Conservation (phyloP, 345 rosid genomes). For the Streptanthus diversifolius region DNA sequence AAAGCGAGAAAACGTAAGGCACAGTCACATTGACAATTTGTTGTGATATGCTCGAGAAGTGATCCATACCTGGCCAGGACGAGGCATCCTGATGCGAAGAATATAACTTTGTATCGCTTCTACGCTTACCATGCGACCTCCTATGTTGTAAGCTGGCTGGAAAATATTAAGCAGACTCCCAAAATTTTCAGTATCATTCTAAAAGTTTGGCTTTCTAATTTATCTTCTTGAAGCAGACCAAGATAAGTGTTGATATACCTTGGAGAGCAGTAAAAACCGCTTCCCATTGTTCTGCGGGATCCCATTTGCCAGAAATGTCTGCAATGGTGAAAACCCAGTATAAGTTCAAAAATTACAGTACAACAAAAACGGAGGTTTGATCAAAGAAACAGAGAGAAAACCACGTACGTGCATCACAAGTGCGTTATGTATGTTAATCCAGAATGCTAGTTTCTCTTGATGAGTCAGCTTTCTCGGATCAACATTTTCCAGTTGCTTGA, state of each 20-base stretch:
- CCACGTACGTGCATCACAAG: conserved; percentile 83
- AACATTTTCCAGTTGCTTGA: conserved; percentile 61
- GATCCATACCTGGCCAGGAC: conserved; percentile 81
- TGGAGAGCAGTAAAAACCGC: conserved; percentile 68
- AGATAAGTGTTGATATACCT: conserved; percentile 39
- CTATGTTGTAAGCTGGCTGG: conserved; percentile 85
- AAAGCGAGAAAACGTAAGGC: conserved; percentile 16
- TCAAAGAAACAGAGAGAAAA: conserved; percentile 3
- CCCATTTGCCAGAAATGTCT: conserved; percentile 87
- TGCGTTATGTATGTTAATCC: conserved; percentile 92
- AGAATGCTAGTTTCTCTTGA: conserved; percentile 89
- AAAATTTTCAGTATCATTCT: background rate
- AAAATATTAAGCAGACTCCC: background rate
- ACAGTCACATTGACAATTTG: background rate
- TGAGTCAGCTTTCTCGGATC: conserved; percentile 67
- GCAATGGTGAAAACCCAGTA: background rate
- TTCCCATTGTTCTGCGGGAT: conserved; percentile 86
- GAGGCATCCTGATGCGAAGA: conserved; percentile 77
- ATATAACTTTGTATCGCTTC: conserved; percentile 70
- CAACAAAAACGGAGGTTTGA: background rate
- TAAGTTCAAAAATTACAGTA: background rate
- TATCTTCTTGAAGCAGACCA: background rate
- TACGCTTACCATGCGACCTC: conserved; percentile 77
- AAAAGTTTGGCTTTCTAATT: background rate
- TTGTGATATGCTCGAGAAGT: background rate